phyloP scores from a whole-genome alignment of 169 alveolate species.

The Eimeria zaria region DNA sequence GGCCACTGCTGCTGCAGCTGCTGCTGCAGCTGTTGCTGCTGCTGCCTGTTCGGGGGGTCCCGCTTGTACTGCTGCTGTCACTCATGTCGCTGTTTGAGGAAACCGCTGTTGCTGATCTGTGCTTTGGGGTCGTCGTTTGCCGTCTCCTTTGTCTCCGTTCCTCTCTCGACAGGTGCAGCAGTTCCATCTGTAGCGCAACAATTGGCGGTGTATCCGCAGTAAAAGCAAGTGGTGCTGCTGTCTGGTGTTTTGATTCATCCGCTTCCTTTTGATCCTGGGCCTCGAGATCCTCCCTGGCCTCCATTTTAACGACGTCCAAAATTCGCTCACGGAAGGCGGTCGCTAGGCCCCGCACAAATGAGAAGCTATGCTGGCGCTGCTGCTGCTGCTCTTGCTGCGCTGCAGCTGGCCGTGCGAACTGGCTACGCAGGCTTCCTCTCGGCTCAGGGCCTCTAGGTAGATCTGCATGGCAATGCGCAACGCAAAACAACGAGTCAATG shows the following conservation, averaged over 20 bases:
- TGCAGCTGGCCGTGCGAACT: slow-evolving; percentile 36
- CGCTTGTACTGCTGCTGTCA: slow-evolving; percentile 60
- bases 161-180: slow-evolving; percentile 54
- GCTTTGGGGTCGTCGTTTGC: background rate
- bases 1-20: slow-evolving; percentile 21
- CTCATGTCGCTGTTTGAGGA: slow-evolving; percentile 29
- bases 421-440: background rate
- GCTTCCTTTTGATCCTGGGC: background rate
- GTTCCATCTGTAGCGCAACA: slow-evolving; percentile 46
- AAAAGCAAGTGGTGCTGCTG: slow-evolving; percentile 5
- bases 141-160: slow-evolving; percentile 16
- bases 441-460: background rate
- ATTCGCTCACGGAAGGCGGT: background rate
- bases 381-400: slow-evolving; percentile 59
- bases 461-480: background rate
- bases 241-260: background rate
- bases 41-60: slow-evolving; percentile 52
- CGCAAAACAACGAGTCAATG: background rate
- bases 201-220: slow-evolving; percentile 27
- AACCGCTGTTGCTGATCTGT: background rate
- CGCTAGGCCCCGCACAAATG: slow-evolving; percentile 43
- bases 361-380: slow-evolving; percentile 41
- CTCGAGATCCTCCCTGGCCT: no score
- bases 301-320: background rate
- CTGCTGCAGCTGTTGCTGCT: slow-evolving; percentile 41